Evolutionary conservation across 2,329 filamentous ascomycete species (phyloP).

Genomic region (Colletotrichum gloeosporioides): DNA sequence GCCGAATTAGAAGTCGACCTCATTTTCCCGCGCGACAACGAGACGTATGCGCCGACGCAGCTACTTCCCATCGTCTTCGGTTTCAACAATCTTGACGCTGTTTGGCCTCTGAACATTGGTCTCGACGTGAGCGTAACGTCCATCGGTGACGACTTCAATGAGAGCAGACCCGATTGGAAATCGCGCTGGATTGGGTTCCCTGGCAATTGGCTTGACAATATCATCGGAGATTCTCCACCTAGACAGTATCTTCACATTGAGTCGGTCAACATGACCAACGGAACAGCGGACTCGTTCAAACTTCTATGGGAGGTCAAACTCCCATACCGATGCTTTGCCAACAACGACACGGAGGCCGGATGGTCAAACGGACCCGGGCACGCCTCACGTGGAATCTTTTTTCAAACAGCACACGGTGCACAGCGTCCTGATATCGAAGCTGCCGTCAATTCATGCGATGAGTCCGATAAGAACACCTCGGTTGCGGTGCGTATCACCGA

Average conservation of each 20-base stretch:
- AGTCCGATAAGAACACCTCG: neutral
- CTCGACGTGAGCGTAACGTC: neutral
- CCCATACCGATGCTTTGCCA: neutral
- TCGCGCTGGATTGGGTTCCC: neutral
- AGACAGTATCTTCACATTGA: neutral
- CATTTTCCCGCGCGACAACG: constrained; percentile 31
- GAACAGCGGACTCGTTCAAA: neutral
- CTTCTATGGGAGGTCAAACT: neutral
- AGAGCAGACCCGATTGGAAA: neutral
- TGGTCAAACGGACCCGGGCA: neutral
- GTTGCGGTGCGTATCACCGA: neutral
- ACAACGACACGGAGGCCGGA: neutral
- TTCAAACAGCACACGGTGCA: neutral
- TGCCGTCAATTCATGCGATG: neutral
- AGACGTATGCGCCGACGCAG: constrained; percentile 26
- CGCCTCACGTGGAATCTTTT: neutral
- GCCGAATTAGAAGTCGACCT: constrained; percentile 21
- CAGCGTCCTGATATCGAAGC: neutral
- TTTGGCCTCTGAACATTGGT: neutral
- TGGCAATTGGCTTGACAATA: neutral
- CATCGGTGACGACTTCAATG: neutral
- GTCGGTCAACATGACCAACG: neutral
- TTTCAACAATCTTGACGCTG: constrained; percentile 24
- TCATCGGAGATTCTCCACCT: neutral
- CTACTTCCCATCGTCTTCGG: constrained; percentile 30